Conservation (phyloP, 805 yeast genomes). For the Myxozyma udenii region DNA sequence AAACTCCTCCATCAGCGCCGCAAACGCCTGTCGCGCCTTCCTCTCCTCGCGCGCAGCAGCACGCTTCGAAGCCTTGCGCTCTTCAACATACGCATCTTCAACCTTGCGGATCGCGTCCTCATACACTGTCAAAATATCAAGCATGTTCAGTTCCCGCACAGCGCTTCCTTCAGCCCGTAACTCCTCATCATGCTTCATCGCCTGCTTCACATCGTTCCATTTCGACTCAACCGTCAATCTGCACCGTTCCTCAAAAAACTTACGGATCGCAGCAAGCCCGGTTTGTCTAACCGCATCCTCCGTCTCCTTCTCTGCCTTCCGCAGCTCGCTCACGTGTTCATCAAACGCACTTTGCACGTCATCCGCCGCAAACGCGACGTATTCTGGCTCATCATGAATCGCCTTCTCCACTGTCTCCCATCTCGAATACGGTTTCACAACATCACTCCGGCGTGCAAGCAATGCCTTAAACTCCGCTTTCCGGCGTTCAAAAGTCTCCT, state of each 20-base stretch:
- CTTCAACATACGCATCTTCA: slow-evolving; percentile 35
- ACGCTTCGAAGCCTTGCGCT: slow-evolving; percentile 36
- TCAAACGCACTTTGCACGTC: slow-evolving; percentile 15
- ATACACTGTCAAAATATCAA: slow-evolving; percentile 60
- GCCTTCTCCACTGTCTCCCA: slow-evolving; percentile 25
- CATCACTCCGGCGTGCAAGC: slow-evolving; percentile 26
- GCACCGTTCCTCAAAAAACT: slow-evolving; percentile 5
- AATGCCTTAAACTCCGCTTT: slow-evolving; percentile 48
- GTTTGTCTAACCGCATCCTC: slow-evolving; percentile 35
- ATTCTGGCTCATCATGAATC: slow-evolving; percentile 10
- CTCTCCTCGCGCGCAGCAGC: slow-evolving; percentile 57
- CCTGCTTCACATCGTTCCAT: slow-evolving; percentile 20
- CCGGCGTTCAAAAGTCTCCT: slow-evolving; percentile 55
- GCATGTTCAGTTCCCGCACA: slow-evolving; percentile 43
- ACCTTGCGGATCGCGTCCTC: slow-evolving; percentile 40
- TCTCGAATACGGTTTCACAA: slow-evolving; percentile 27
- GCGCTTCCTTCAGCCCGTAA: slow-evolving; percentile 32
- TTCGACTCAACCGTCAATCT: slow-evolving; percentile 9
- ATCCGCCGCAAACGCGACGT: slow-evolving; percentile 16
- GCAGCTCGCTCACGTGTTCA: slow-evolving; percentile 11
- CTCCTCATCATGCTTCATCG: slow-evolving; percentile 34
- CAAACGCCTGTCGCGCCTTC: slow-evolving; percentile 61
- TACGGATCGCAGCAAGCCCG: slow-evolving; percentile 14
- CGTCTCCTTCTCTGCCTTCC: slow-evolving; percentile 5
- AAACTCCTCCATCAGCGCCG: slow-evolving; percentile 44